phyloP scores from a whole-genome alignment of 768 basidiomycete species.

The Rhodotorula paludigena region DNA sequence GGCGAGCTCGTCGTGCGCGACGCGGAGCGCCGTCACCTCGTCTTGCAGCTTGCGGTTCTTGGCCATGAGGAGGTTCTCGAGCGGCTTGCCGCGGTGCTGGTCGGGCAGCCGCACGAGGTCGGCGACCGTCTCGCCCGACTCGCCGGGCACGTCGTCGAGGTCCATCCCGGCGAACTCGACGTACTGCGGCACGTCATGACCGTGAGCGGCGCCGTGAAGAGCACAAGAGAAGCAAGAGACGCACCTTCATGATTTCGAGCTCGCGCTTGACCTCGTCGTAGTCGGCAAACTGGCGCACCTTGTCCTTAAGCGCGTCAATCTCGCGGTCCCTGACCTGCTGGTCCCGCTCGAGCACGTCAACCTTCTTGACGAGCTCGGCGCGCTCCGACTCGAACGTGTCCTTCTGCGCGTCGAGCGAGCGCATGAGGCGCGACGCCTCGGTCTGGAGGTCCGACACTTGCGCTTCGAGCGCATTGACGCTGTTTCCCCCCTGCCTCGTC shows the following conservation, averaged over 20 bases:
- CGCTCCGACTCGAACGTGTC: conserved; percentile 60
- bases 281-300: conserved; percentile 69
- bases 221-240: conserved; percentile 26
- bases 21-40: conserved; percentile 82
- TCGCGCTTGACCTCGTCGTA: conserved; percentile 98
- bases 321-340: conserved; percentile 55
- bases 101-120: conserved; percentile 64
- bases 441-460: conserved; percentile 71
- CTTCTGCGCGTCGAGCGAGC: conserved; percentile 53
- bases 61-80: conserved; percentile 81
- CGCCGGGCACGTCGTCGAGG: conserved; percentile 52
- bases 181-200: conserved; percentile 55
- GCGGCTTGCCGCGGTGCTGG: conserved; percentile 82
- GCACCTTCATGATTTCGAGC: conserved; percentile 94
- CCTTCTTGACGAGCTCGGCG: conserved; percentile 60
- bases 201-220: not conserved
- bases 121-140: conserved; percentile 16
- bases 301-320: conserved; percentile 62
- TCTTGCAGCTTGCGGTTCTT: conserved; percentile 92
- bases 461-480: conserved; percentile 65
- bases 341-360: conserved; percentile 43
- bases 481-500: conserved; percentile 42
- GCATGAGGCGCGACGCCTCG: conserved; percentile 66
- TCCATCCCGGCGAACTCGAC: conserved; percentile 93
- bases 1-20: conserved; percentile 76